A percentile compares a stretch with the other conserved stretches of the same genome.
phyloP scores from a whole-genome alignment of 2,329 filamentous ascomycete species.

The Fusarium cyanostomum region DNA sequence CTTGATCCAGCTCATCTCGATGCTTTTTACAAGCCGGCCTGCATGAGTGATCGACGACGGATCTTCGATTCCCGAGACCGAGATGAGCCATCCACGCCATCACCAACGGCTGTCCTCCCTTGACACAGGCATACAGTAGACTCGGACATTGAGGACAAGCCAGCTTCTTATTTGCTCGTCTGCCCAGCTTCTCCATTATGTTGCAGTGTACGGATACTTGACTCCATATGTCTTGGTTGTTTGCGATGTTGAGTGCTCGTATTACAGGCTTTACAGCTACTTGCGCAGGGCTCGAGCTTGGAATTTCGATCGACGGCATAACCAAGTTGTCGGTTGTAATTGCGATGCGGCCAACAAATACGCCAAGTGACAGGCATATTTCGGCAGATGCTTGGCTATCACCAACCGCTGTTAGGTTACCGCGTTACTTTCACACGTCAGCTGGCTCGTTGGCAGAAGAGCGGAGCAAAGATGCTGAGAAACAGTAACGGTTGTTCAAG shows the following conservation, averaged over 20 bases:
- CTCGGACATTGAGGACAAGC: neutral
- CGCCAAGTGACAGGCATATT: neutral
- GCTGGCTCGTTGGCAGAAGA: neutral
- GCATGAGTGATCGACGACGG: conserved; percentile 32
- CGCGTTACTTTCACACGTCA: neutral
- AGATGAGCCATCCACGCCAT: conserved; percentile 15
- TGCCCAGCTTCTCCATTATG: neutral
- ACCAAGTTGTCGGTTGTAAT: conserved; percentile 10
- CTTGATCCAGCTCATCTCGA: neutral
- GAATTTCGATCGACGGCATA: conserved; percentile 16
- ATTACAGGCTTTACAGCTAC: neutral
- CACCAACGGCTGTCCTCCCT: conserved; percentile 16
- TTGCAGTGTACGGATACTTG: too few species aligned
- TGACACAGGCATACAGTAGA: conserved; percentile 2
- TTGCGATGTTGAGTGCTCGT: neutral
- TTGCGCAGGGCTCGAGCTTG: neutral
- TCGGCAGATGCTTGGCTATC: conserved; percentile 2
- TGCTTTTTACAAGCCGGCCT: conserved; percentile 6
- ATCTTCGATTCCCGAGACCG: conserved; percentile 36
- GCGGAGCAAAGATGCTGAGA: neutral
- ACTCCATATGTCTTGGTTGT: neutral
- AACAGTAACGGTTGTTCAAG: neutral
- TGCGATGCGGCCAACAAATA: neutral
- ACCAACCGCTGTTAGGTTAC: neutral
- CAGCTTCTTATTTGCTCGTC: neutral